A percentile compares a stretch with the other conserved stretches of the same genome.
phyloP scores from a whole-genome alignment of 768 basidiomycete species.

The Galerina sulciceps region DNA sequence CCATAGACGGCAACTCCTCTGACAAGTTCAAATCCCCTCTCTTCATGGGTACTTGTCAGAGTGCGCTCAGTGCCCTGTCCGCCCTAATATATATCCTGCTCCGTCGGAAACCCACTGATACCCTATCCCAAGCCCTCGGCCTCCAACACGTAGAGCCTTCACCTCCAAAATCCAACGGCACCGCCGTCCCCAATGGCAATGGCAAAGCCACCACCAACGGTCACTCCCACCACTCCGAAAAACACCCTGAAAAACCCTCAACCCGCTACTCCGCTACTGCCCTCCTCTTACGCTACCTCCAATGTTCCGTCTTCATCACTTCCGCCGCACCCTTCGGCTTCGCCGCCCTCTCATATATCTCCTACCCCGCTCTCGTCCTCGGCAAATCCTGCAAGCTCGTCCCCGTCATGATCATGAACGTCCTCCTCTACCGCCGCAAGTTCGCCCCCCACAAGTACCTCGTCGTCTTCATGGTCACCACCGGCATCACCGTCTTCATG shows the following conservation, averaged over 20 bases:
- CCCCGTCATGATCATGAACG: slow-evolving; percentile 98
- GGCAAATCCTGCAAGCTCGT: slow-evolving; percentile 99
- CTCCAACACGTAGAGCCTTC: slow-evolving; percentile 43
- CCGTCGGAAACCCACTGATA: slow-evolving; percentile 57
- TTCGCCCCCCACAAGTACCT: slow-evolving; percentile 96
- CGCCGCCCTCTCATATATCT: slow-evolving; percentile 92
- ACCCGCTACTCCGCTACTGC: slow-evolving; percentile 43
- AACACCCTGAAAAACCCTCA: slow-evolving; percentile 34
- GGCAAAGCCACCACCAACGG: slow-evolving; percentile 29
- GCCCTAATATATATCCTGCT: slow-evolving; percentile 77
- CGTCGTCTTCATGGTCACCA: slow-evolving; percentile 91
- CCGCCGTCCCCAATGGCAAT: slow-evolving; percentile 37
- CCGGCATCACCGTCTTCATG: slow-evolving; percentile 95
- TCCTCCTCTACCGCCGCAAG: slow-evolving; percentile 88
- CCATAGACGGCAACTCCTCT: slow-evolving; percentile 61
- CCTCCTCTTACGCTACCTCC: slow-evolving; percentile 77
- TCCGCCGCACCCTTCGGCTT: slow-evolving; percentile 95
- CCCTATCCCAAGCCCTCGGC: slow-evolving; percentile 63
- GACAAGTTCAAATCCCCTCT: slow-evolving; percentile 86
- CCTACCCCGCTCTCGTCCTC: slow-evolving; percentile 98
- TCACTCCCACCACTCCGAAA: slow-evolving; percentile 4
- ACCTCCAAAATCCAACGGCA: slow-evolving; percentile 30
- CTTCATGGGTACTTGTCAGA: slow-evolving; percentile 86
- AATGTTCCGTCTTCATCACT: slow-evolving; percentile 88
- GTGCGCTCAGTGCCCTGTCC: slow-evolving; percentile 74